Conservation (phyloP, 768 basidiomycete species). For the Clathrus columnatus region DNA sequence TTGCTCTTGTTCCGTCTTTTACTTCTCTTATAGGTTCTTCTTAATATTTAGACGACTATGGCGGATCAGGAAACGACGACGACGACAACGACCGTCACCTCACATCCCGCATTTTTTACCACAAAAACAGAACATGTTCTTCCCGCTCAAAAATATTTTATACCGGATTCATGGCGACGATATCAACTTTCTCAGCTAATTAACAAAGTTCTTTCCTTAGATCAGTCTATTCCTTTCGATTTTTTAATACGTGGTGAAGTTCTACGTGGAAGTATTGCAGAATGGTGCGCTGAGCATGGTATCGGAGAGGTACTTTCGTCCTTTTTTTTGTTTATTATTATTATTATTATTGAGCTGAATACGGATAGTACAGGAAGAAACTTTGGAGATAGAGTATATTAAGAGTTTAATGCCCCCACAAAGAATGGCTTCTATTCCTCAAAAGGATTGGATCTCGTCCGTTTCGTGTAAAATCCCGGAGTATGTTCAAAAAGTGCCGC, state of each 20-base stretch:
- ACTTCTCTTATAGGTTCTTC: not conserved
- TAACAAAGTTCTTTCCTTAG: conserved; percentile 80
- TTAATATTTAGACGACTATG: not conserved
- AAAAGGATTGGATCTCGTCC: conserved; percentile 92
- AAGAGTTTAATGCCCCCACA: conserved; percentile 83
- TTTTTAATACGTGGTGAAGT: conserved; percentile 84
- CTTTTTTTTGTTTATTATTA: conserved; percentile 1
- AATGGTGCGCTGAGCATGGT: conserved; percentile 65
- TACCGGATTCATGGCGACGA: conserved; percentile 84
- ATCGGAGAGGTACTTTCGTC: conserved; percentile 56
- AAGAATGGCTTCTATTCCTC: conserved; percentile 67
- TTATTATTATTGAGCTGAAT: not conserved
- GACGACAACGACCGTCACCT: not conserved
- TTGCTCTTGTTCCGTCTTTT: too few species aligned
- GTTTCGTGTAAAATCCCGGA: conserved; percentile 52
- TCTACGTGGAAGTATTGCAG: conserved; percentile 56
- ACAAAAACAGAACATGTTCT: conserved; percentile 67
- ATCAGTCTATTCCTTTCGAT: conserved; percentile 81
- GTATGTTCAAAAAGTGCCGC: conserved; percentile 26
- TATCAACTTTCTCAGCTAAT: conserved; percentile 95
- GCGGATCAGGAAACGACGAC: not conserved
- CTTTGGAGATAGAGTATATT: conserved; percentile 87
- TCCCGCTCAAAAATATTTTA: conserved; percentile 85
- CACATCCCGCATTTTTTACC: conserved; percentile 53
- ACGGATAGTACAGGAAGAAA: conserved; percentile 57